Base-by-base conservation (phyloP, 495 filamentous ascomycete genomes). In the Penicillium verhagenii region DNA sequence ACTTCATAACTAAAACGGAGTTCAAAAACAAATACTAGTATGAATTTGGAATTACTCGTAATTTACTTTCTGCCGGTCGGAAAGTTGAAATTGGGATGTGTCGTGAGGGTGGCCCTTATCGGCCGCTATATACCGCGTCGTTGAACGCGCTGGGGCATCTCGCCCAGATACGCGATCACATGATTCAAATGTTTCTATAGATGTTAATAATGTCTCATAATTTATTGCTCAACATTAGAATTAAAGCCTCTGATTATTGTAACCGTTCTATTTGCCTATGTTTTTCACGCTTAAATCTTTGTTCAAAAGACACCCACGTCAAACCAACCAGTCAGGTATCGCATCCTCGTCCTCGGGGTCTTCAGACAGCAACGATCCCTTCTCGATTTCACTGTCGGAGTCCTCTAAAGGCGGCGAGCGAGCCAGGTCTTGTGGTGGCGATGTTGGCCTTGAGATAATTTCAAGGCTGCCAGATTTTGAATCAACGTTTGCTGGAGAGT, bases 291-390 rank as follows among this genome's bases (percentile, higher is more conserved):
- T 1, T 42, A 31, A 31, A 6, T 13, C 4, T 42, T 10, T 21
- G 10, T 23, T 21, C 21, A 42, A 0, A 42, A 4, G 3, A 35
- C 4, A 14, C 11, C 16, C 21, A 4, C 2, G 18, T 49, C 33
- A 76, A 68, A 78, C 65, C 23, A 86, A 66, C 84, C 84, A 87
- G 19, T 86, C 83, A 13, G 84, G 83, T 43, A 86, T 81, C 1
- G 84, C 84, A 63, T 88, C 85, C 50, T 86, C 82, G 61, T 88
- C 85, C 11, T 86, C 85, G 0, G 85, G 85, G 54, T 88, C 85
- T 48, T 87, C 74, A 0, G 83, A 84, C 13, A 85, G 56, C 43
- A 80, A 54, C 18, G 75, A 78, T 0, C 70, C 73, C 24, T 70
- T 70, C 33, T 81, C 75, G 11, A 74, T 67, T 38, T 67, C 63